Evolutionary conservation across 176 grass and related monocot genomes (phyloP).

Genomic region (Carex scoparia): DNA sequence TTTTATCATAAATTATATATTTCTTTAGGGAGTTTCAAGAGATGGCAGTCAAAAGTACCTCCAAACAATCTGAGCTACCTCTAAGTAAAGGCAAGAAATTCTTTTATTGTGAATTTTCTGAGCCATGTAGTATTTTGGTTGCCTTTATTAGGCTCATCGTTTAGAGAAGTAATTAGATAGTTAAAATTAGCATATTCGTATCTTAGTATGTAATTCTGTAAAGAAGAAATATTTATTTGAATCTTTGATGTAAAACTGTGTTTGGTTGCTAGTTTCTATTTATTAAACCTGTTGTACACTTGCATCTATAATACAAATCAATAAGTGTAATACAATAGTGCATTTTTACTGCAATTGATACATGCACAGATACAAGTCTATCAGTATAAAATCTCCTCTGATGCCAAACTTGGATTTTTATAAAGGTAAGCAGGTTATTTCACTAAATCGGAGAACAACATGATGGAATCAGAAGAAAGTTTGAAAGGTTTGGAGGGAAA

Average conservation of each 20-base stretch:
- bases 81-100: slow-evolving; percentile 29
- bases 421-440: slow-evolving; percentile 19
- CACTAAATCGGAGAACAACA: neutral
- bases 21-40: slow-evolving; percentile 62
- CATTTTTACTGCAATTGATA: neutral
- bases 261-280: neutral
- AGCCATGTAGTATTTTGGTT: neutral
- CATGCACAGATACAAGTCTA: neutral
- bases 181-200: neutral
- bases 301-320: neutral
- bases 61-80: slow-evolving; percentile 18
- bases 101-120: neutral
- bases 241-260: neutral
- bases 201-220: neutral
- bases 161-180: neutral
- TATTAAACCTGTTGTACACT: neutral
- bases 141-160: neutral
- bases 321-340: neutral
- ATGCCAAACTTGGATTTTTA: neutral
- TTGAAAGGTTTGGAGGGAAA: slow-evolving; percentile 39
- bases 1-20: neutral
- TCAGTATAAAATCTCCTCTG: neutral
- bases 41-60: slow-evolving; percentile 27
- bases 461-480: slow-evolving; percentile 30
- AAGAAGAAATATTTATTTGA: neutral